Percentiles rank a stretch among this genome's conserved stretches.
Conservation (phyloP, 2,329 filamentous ascomycete species). For the Aspergillus ruber region DNA sequence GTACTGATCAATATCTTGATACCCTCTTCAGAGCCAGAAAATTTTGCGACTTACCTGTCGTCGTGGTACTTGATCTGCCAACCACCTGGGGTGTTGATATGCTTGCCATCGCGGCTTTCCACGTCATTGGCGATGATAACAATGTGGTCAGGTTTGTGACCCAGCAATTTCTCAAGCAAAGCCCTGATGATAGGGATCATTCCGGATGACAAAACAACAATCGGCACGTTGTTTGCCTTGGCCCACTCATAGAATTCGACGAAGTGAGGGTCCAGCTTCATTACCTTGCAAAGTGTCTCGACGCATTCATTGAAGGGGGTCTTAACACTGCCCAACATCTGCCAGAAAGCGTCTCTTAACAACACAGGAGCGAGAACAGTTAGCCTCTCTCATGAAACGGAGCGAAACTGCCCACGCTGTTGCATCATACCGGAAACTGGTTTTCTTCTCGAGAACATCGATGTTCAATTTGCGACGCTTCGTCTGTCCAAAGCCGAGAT, state of each 20-base stretch:
- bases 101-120: constrained; percentile 58
- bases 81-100: constrained; percentile 69
- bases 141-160: constrained; percentile 65
- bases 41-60: constrained; percentile 55
- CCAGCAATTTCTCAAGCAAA: constrained; percentile 71
- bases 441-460: constrained; percentile 65
- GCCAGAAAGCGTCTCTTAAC: constrained; percentile 67
- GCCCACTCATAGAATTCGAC: constrained; percentile 82
- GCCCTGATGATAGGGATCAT: constrained; percentile 90
- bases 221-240: constrained; percentile 73
- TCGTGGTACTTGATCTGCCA: constrained; percentile 90
- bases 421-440: constrained; percentile 59
- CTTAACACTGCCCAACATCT: constrained; percentile 85
- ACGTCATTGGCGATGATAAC: constrained; percentile 89
- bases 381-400: constrained; percentile 1
- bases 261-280: constrained; percentile 84
- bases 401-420: background rate
- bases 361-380: constrained; percentile 1
- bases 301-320: constrained; percentile 79
- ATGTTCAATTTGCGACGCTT: constrained; percentile 67
- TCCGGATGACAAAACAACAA: constrained; percentile 84
- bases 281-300: constrained; percentile 68
- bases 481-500: constrained; percentile 72
- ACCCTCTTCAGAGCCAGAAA: background rate
- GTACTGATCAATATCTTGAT: background rate